Evolutionary conservation across 805 yeast genomes (phyloP).

Genomic region (Komagataella pastoris): DNA sequence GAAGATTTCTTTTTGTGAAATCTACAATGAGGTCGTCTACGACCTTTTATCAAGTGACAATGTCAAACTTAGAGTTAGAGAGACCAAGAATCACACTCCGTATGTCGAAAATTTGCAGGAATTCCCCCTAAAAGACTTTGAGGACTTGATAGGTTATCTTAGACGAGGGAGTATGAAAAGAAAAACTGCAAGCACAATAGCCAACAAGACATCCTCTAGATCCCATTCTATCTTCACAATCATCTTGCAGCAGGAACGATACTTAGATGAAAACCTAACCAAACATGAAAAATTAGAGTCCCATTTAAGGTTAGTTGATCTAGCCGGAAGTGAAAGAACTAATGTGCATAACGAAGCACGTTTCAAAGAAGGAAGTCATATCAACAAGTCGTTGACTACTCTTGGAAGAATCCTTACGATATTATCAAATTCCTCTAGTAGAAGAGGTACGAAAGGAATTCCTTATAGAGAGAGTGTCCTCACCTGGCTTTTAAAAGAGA

Average conservation of each 20-base stretch:
- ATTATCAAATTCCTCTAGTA: conserved; percentile 23
- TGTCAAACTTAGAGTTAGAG: conserved; percentile 39
- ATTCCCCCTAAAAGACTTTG: conserved; percentile 29
- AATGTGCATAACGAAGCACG: conserved; percentile 43
- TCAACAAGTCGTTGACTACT: conserved; percentile 67
- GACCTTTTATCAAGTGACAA: conserved; percentile 33
- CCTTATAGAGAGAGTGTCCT: conserved; percentile 68
- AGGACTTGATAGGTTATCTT: conserved; percentile 34
- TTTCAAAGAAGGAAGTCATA: conserved; percentile 62
- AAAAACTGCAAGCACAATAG: conserved; percentile 58
- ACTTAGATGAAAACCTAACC: conserved; percentile 22
- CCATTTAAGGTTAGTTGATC: conserved; percentile 55
- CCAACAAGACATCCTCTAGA: conserved; percentile 64
- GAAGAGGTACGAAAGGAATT: conserved; percentile 18
- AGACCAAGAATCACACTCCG: conserved; percentile 48
- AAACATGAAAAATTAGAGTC: conserved; percentile 35
- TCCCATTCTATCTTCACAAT: conserved; percentile 73
- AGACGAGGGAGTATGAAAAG: conserved; percentile 39
- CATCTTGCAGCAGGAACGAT: conserved; percentile 41
- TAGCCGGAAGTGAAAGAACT: conserved; percentile 73
- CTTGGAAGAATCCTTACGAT: conserved; percentile 55
- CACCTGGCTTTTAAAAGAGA: conserved; percentile 66
- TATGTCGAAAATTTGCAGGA: conserved; percentile 58
- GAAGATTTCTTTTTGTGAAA: conserved; percentile 53
- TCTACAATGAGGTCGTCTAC: conserved; percentile 64